These are phyloP conservation scores for Picea mariana DNA, from an alignment of 83 land plant genomes.

Conservation along the genomic window DNA sequence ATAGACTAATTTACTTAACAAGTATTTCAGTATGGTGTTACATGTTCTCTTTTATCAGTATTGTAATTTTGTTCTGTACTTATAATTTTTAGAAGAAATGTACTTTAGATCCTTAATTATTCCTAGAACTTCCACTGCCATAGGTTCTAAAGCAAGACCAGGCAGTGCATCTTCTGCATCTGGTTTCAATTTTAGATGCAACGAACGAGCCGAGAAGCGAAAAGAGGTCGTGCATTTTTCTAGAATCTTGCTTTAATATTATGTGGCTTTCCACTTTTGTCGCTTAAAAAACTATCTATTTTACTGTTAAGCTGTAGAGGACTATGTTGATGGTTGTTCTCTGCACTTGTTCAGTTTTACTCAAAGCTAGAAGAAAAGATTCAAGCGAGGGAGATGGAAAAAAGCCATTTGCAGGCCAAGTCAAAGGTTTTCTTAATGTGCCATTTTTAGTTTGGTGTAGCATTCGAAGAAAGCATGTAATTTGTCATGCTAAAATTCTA, in stretches of 20 bases:
- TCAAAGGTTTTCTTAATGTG: constrained; percentile 35
- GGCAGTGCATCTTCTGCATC: not conserved
- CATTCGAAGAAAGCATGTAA: constrained; percentile 14
- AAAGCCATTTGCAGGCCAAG: constrained; percentile 48
- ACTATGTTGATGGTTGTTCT: constrained; percentile 5
- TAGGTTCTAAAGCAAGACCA: constrained; percentile 11
- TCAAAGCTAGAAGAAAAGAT: constrained; percentile 58
- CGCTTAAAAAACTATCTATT: not conserved
- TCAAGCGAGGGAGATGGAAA: constrained; percentile 50
- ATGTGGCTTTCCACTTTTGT: not conserved
- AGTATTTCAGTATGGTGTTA: not conserved
- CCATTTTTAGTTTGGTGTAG: not conserved
- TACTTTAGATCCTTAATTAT: constrained; percentile 5
- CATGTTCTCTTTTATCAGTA: not conserved
- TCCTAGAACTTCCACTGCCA: constrained; percentile 18
- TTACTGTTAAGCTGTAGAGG: not conserved
- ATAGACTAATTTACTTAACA: not conserved
- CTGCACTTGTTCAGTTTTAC: constrained; percentile 26
- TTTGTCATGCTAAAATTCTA: not conserved
- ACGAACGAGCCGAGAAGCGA: constrained; percentile 10
- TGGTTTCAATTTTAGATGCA: constrained; percentile 15
- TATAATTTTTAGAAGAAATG: not conserved
- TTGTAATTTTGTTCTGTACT: not conserved
- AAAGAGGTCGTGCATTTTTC: constrained; percentile 2
- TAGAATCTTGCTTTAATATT: not conserved